These are phyloP conservation scores for Leishmania tarentolae DNA, from an alignment of 208 protist genomes.

Conservation along the genomic window DNA sequence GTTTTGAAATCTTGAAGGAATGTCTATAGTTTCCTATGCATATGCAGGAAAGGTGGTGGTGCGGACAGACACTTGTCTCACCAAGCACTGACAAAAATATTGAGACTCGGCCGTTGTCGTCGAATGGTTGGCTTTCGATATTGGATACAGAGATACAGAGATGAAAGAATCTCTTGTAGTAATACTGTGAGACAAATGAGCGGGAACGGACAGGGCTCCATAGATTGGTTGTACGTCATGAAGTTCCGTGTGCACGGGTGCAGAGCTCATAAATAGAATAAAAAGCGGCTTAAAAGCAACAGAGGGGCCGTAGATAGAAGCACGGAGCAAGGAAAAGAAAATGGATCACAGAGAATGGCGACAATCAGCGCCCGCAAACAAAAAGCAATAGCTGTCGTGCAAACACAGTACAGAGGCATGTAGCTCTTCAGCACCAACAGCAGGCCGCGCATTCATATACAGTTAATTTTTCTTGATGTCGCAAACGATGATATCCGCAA, in stretches of 20 bases:
- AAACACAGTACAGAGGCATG: no score
- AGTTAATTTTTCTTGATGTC: conserved; percentile 32
- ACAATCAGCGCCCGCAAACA: no score
- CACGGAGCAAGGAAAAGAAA: not conserved
- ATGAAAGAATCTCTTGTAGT: not conserved
- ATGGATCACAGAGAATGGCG: no score
- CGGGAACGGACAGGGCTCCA: not conserved
- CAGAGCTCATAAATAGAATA: not conserved
- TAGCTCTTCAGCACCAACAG: no score
- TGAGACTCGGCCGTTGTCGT: not conserved
- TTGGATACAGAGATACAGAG: not conserved
- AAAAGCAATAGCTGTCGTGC: no score
- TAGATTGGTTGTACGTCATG: conserved; percentile 83
- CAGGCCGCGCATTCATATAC: no score
- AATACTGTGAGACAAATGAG: not conserved
- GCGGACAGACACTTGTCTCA: not conserved
- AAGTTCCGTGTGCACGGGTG: conserved; percentile 61
- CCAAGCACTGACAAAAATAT: not conserved
- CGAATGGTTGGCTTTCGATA: not conserved
- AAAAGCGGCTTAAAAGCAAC: not conserved
- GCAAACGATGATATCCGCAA: conserved; percentile 73
- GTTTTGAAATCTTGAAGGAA: not conserved
- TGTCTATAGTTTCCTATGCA: not conserved
- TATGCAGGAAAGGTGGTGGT: not conserved
- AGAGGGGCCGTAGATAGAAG: not conserved